Evolutionary conservation across 768 basidiomycete genomes (phyloP).

Genomic region (Naganishia vishniacii): DNA sequence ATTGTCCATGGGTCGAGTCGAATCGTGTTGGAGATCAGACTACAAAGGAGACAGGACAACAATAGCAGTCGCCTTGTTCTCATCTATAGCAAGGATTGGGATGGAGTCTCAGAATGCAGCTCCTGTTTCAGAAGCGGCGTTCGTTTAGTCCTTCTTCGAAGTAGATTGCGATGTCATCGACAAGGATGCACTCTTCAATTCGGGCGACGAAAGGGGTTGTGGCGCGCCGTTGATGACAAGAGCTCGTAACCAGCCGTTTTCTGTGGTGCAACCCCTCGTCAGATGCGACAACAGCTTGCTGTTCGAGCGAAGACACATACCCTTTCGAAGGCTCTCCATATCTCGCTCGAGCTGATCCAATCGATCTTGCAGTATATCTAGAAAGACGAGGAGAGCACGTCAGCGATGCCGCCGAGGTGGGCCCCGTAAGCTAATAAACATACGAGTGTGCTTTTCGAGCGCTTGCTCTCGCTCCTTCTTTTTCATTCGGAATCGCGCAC

Average conservation of each 20-base stretch:
- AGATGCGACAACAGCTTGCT: too few relatives aligned
- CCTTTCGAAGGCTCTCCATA: constrained; percentile 26
- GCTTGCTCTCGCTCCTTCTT: constrained; percentile 49
- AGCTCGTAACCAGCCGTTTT: constrained; percentile 28
- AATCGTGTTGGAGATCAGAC: constrained; percentile 20
- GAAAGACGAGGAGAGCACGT: background rate
- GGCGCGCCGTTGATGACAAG: constrained; percentile 28
- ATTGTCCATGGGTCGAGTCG: constrained; percentile 17
- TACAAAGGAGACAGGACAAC: background rate
- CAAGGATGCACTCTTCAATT: constrained; percentile 3
- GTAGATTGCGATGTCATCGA: background rate
- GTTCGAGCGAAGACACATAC: constrained; percentile 17
- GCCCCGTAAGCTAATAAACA: too few relatives aligned
- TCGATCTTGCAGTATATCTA: constrained; percentile 24
- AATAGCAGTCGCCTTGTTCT: constrained; percentile 11
- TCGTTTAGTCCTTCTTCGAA: background rate
- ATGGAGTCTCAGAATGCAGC: background rate
- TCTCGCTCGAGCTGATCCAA: constrained; percentile 23
- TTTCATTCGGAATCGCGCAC: constrained; percentile 46
- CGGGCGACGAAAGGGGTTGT: constrained; percentile 27
- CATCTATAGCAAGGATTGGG: constrained; percentile 1
- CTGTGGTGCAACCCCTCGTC: too few relatives aligned
- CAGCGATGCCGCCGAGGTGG: too few relatives aligned
- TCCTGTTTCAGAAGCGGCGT: background rate
- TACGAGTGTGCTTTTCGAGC: constrained; percentile 31